A percentile compares a stretch with the other conserved stretches of the same genome.
phyloP scores from a whole-genome alignment of 352 stramenopile species.

The Phytophthora hibernalis region DNA sequence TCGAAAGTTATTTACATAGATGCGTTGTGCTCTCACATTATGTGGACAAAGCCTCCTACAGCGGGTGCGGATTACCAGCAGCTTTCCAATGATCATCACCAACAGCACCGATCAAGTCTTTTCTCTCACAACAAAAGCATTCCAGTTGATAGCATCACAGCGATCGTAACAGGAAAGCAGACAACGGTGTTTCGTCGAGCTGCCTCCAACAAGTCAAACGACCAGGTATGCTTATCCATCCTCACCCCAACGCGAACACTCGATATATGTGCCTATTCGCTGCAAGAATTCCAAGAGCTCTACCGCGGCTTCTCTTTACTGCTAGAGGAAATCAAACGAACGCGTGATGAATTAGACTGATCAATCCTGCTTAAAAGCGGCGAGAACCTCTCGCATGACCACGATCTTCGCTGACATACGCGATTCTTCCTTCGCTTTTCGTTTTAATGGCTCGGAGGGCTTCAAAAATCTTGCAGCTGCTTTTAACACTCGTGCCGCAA shows the following conservation, averaged over 20 bases:
- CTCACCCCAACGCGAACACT: constrained; percentile 48
- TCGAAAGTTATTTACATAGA: constrained; percentile 48
- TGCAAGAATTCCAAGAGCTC: constrained; percentile 44
- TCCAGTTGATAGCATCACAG: constrained; percentile 38
- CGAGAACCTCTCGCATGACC: constrained; percentile 30
- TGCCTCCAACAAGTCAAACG: constrained; percentile 32
- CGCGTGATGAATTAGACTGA: constrained; percentile 25
- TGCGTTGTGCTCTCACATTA: constrained; percentile 37
- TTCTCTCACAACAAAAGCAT: constrained; percentile 47
- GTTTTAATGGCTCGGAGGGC: background rate
- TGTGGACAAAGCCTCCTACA: constrained; percentile 48
- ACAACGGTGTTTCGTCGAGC: constrained; percentile 48
- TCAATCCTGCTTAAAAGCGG: constrained; percentile 6
- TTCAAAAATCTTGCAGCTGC: constrained; percentile 9
- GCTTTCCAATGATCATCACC: constrained; percentile 1
- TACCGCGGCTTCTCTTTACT: constrained; percentile 41
- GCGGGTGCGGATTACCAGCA: constrained; percentile 10
- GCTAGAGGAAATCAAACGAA: constrained; percentile 34
- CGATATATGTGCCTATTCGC: constrained; percentile 46
- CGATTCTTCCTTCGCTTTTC: constrained; percentile 7
- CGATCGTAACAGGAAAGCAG: constrained; percentile 47
- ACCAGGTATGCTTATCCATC: constrained; percentile 46
- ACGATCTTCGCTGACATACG: constrained; percentile 25
- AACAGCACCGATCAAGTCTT: constrained; percentile 11
- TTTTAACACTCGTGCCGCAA: constrained; percentile 21